Evolutionary conservation across 1,139 yeast species (phyloP).

Genomic region (Blastobotrys indianensis): DNA sequence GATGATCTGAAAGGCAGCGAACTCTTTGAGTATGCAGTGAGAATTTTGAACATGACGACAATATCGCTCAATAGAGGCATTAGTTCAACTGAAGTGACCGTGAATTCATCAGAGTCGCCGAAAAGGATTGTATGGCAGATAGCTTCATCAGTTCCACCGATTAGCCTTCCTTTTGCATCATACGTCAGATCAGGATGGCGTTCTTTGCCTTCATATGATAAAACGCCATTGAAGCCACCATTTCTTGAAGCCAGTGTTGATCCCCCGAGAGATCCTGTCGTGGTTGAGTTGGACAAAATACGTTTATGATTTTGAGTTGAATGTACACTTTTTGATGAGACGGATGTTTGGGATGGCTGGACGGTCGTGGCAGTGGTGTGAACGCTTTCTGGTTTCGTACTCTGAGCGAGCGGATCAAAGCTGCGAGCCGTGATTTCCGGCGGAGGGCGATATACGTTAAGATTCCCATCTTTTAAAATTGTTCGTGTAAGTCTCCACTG

Average conservation of each 20-base stretch:
- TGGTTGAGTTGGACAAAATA: constrained; percentile 7
- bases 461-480: constrained; percentile 27
- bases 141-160: constrained; percentile 58
- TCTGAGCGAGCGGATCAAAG: constrained; percentile 23
- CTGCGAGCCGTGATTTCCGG: constrained; percentile 26
- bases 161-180: constrained; percentile 44
- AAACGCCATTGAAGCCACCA: no score
- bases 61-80: constrained; percentile 66
- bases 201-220: constrained; percentile 24
- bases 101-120: constrained; percentile 38
- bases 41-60: constrained; percentile 44
- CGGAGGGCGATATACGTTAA: constrained; percentile 31
- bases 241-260: no score
- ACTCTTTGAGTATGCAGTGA: constrained; percentile 40
- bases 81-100: constrained; percentile 46
- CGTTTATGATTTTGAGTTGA: constrained; percentile 7
- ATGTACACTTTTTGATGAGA: neutral
- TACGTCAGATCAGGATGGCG: constrained; percentile 68
- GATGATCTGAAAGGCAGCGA: constrained; percentile 18
- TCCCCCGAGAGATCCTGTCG: neutral
- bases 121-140: constrained; percentile 69
- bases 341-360: constrained; percentile 13
- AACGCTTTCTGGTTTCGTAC: neutral
- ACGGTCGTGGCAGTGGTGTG: constrained; percentile 10
- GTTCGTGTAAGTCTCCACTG: constrained; percentile 32